Evolutionary conservation across 1,284 basidiomycete species (phyloP).

Genomic region (Boletus smithii): DNA sequence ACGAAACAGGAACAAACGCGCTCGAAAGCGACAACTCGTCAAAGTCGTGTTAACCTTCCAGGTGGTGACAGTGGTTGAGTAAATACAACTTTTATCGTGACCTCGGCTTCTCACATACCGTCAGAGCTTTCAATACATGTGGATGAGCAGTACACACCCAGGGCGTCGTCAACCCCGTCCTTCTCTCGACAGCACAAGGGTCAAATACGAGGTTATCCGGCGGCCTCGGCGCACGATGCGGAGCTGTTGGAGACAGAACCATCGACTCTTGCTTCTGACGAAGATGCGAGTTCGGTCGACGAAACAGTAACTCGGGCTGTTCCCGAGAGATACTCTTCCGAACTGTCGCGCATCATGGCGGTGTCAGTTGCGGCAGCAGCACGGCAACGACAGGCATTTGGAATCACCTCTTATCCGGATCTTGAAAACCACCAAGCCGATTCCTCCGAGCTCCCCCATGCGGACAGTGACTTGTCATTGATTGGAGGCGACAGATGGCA

Average conservation of each 20-base stretch:
- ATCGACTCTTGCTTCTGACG: slow-evolving; percentile 16
- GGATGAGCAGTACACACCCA: slow-evolving; percentile 24
- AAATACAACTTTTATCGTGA: not conserved
- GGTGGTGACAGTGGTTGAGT: slow-evolving; percentile 18
- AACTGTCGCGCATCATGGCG: slow-evolving; percentile 37
- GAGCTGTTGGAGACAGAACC: slow-evolving; percentile 12
- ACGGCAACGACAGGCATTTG: slow-evolving; percentile 45
- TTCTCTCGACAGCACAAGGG: slow-evolving; percentile 8
- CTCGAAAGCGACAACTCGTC: slow-evolving; percentile 2
- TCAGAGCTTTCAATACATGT: slow-evolving; percentile 8
- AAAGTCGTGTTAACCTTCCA: not conserved
- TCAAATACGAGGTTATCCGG: slow-evolving; percentile 1
- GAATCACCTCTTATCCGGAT: slow-evolving; percentile 41
- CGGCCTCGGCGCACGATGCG: not conserved
- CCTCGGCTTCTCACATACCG: slow-evolving; percentile 7
- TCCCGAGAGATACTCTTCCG: slow-evolving; percentile 28
- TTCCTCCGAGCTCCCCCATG: slow-evolving; percentile 36
- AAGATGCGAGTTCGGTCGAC: slow-evolving; percentile 7
- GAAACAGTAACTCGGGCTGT: not conserved
- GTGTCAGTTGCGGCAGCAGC: slow-evolving; percentile 41
- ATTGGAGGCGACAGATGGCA: slow-evolving; percentile 43
- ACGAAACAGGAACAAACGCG: slow-evolving; percentile 8
- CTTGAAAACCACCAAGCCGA: slow-evolving; percentile 24
- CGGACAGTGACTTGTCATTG: slow-evolving; percentile 51
- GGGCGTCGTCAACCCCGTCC: slow-evolving; percentile 8